These are phyloP conservation scores for Conoideocrella luteorostrata DNA, from an alignment of 2,329 filamentous ascomycete species.

Conservation along the genomic window DNA sequence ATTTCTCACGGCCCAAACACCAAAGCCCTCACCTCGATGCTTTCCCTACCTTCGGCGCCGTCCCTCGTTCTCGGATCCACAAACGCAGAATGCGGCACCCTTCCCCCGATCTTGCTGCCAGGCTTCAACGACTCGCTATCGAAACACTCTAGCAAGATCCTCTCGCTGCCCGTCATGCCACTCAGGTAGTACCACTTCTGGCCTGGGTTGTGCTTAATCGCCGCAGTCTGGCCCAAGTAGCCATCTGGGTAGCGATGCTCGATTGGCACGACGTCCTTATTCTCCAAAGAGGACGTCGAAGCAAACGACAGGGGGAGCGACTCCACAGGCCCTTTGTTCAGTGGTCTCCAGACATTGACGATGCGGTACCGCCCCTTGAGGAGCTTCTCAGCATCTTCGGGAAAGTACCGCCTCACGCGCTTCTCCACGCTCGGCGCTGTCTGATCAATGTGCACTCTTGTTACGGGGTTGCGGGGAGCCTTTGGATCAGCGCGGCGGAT, in stretches of 20 bases:
- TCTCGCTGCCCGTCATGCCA: conserved; percentile 67
- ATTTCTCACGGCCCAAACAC: conserved; percentile 66
- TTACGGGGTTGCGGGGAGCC: conserved; percentile 62
- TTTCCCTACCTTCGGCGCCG: conserved; percentile 69
- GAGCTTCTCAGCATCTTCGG: conserved; percentile 59
- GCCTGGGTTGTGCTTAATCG: conserved; percentile 50
- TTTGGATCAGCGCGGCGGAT: conserved; percentile 60
- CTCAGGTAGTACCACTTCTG: conserved; percentile 78
- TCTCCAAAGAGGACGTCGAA: conserved; percentile 53
- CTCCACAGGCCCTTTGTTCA: conserved; percentile 52
- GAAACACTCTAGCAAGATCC: conserved; percentile 72
- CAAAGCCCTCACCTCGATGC: conserved; percentile 81
- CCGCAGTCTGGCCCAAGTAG: conserved; percentile 68
- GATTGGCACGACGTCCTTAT: conserved; percentile 62
- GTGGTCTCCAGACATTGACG: conserved; percentile 78
- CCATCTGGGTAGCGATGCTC: conserved; percentile 63
- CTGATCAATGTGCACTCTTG: conserved; percentile 76
- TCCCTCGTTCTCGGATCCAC: conserved; percentile 63
- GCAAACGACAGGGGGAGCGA: conserved; percentile 64
- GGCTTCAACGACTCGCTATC: conserved; percentile 55
- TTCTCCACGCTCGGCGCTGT: conserved; percentile 58
- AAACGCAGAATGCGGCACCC: conserved; percentile 72
- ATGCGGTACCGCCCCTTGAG: conserved; percentile 69
- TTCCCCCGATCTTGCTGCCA: conserved; percentile 44
- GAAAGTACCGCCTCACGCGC: conserved; percentile 62